These are phyloP conservation scores for Poa annua DNA, from an alignment of 176 grass and related monocot genomes.

Conservation along the genomic window DNA sequence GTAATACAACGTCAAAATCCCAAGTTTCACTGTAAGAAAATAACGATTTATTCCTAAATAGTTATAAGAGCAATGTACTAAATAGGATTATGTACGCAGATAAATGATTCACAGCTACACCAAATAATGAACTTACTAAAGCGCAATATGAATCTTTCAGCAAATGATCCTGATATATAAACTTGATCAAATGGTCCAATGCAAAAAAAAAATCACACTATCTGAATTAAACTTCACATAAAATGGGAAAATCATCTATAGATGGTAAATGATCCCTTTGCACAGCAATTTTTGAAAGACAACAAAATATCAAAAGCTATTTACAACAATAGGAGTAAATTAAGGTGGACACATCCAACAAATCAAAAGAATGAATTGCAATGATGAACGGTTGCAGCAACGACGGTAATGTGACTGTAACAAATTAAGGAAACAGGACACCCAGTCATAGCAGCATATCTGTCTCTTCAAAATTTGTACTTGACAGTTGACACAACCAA, in stretches of 20 bases:
- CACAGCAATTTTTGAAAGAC: neutral
- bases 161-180: neutral
- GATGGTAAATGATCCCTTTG: neutral
- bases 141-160: neutral
- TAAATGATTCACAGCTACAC: neutral
- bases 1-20: conserved; percentile 28
- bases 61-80: neutral
- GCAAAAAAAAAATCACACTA: neutral
- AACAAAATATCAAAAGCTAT: neutral
- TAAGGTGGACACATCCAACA: neutral
- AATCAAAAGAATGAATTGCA: neutral
- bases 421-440: neutral
- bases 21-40: neutral
- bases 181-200: conserved; percentile 4
- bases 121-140: neutral
- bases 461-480: neutral
- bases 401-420: neutral
- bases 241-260: neutral
- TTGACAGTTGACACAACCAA: neutral
- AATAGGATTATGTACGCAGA: neutral
- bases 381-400: neutral
- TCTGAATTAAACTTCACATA: neutral
- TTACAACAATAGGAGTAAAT: conserved; percentile 8
- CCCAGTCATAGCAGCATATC: neutral
- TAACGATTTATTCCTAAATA: neutral